Evolutionary conservation across 345 rosid genomes (phyloP), one percentile per base, ranked within the genome.

Genomic region (Moricandia moricandioides): DNA sequence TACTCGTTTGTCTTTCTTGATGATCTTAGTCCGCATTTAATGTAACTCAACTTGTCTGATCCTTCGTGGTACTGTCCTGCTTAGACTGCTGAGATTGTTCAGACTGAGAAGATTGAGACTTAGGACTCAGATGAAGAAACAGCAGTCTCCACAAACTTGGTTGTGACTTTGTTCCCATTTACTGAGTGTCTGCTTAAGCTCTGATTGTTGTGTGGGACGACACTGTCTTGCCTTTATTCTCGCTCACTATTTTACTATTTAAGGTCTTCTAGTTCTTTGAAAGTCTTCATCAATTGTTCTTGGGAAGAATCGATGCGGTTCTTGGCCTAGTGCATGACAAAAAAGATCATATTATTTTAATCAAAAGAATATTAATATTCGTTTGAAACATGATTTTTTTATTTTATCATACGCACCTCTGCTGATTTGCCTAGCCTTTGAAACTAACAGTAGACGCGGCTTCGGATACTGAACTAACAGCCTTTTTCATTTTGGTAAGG

Each of bases 131-230:
- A 0, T 0, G 72, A 30, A 17, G 52, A 72, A 62, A 65, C 17
- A 78, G 77, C 78, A 61, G 74, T 68, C 45, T 78, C 66, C 37
- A 78, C 78, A 34, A 62, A 78, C n/a, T 68, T 17, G 35, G 67
- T 78, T 0, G 82, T 78, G 58, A 68, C 74, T 55, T 55, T 73
- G 64, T 56, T 78, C 82, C 66, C 43, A 73, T 61, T 34, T 78
- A 26, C 21, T 33, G 59, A 78, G 58, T 78, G 70, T 68, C 7
- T 78, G 43, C 71, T 73, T 73, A 17, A 78, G 54, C 67, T 72
- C 74, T 16, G 65, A 14, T 6, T 73, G 30, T 26, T 78, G 82
- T 43, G 82, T 21, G 26, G 26, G 70, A 73, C 30, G 40, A 54
- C 47, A 66, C 65, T 5, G 47, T 34, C n/a, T 62, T 17, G 47